Evolutionary conservation across 495 filamentous ascomycete genomes (phyloP).

Genomic region (Penicillium soppii): DNA sequence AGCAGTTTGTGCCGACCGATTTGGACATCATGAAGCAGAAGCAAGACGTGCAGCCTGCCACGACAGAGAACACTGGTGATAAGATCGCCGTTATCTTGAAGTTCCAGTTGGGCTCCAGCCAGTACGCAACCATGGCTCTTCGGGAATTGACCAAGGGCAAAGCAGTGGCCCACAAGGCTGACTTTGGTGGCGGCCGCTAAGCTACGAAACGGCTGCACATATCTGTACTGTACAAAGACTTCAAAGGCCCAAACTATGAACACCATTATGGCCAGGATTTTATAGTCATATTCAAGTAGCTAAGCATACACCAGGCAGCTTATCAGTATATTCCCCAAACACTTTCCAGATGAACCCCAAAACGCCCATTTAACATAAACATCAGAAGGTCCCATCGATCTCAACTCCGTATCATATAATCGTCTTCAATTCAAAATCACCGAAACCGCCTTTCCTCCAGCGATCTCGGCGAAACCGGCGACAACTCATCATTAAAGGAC

Average conservation of each 20-base stretch:
- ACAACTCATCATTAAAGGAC: conserved; percentile 27
- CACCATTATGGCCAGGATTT: not conserved
- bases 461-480: not conserved
- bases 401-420: not conserved
- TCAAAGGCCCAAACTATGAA: not conserved
- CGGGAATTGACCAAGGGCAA: conserved; percentile 80
- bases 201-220: not conserved
- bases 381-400: not conserved
- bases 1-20: conserved; percentile 88
- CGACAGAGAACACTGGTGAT: conserved; percentile 11
- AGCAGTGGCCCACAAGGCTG: conserved; percentile 62
- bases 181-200: conserved; percentile 52
- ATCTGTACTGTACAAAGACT: not conserved
- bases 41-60: not conserved
- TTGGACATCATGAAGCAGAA: conserved; percentile 52
- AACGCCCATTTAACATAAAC: not conserved
- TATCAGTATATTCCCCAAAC: not conserved
- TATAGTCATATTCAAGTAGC: not conserved
- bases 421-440: not conserved
- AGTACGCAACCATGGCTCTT: conserved; percentile 93
- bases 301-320: not conserved
- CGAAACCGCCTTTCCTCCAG: not conserved
- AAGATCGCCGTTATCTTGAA: conserved; percentile 84
- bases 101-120: conserved; percentile 79
- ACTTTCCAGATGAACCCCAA: not conserved